Conservation (phyloP, 192 early-diverging fungal species). For the Chytriomyces sp. region DNA sequence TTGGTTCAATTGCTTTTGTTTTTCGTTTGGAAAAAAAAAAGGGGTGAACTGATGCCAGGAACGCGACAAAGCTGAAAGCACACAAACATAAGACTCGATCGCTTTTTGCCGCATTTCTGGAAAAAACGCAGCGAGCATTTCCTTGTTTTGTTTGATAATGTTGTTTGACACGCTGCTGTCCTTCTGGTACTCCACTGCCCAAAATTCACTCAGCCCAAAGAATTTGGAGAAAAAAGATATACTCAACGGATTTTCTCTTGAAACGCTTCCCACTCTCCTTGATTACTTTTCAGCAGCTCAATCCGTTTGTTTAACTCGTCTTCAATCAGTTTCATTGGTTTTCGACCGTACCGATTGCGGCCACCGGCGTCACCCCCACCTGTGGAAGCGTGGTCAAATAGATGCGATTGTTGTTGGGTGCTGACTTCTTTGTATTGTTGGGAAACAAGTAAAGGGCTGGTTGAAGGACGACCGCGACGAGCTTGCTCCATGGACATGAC, state of each 20-base stretch:
- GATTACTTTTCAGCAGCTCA: slow-evolving; percentile 55
- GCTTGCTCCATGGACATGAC: background rate
- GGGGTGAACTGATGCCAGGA: background rate
- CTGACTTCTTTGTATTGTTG: too few relatives aligned
- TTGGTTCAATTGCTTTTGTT: slow-evolving; percentile 39
- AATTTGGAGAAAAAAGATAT: background rate
- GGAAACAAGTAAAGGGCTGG: too few relatives aligned
- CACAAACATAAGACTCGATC: slow-evolving; percentile 13
- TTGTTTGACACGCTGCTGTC: slow-evolving; percentile 34
- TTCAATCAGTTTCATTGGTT: slow-evolving; percentile 58
- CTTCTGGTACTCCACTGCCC: slow-evolving; percentile 1
- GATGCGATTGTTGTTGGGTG: background rate
- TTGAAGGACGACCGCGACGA: background rate
- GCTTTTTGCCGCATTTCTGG: slow-evolving; percentile 12
- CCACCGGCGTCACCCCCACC: background rate
- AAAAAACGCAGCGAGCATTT: slow-evolving; percentile 20
- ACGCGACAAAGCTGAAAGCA: background rate
- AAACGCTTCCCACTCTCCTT: slow-evolving; percentile 60
- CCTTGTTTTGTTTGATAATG: slow-evolving; percentile 42
- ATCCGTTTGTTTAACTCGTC: slow-evolving; percentile 57
- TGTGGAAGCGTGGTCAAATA: background rate
- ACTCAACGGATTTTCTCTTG: slow-evolving; percentile 51
- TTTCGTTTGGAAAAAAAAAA: slow-evolving; percentile 3
- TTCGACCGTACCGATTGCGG: slow-evolving; percentile 48
- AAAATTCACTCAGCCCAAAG: background rate